Conservation (phyloP, 2,329 filamentous ascomycete genomes). For the Venturia effusa region DNA sequence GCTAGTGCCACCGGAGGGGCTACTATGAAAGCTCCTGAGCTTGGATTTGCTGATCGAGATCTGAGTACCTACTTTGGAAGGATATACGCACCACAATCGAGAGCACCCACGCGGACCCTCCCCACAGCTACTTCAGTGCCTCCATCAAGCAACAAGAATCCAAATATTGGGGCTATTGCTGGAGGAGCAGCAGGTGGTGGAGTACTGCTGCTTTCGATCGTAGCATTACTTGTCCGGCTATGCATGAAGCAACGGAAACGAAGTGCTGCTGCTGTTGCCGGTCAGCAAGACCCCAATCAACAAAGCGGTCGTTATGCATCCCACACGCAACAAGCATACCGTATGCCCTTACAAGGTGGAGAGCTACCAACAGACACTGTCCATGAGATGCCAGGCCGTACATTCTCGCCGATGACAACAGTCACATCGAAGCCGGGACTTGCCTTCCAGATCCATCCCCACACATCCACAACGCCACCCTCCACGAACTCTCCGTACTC, state of each 20-base stretch:
- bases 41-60: background rate
- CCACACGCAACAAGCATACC: background rate
- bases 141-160: background rate
- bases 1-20: background rate
- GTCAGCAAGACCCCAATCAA: background rate
- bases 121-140: background rate
- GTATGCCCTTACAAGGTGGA: too few relatives aligned
- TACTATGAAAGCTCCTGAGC: background rate
- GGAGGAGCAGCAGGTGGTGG: conserved; percentile 3
- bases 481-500: background rate
- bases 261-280: background rate
- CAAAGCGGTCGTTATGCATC: too few relatives aligned
- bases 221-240: background rate
- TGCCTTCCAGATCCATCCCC: background rate
- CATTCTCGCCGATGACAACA: background rate
- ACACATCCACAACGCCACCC: background rate
- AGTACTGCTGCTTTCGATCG: background rate
- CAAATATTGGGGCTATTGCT: background rate
- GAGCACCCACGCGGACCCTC: background rate
- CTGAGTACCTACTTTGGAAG: background rate
- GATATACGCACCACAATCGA: background rate
- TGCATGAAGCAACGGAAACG: background rate
- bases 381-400: background rate
- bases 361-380: background rate
- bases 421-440: background rate